These are phyloP conservation scores for Erysiphe pulchra DNA, from an alignment of 2,329 filamentous ascomycete species.

Conservation along the genomic window DNA sequence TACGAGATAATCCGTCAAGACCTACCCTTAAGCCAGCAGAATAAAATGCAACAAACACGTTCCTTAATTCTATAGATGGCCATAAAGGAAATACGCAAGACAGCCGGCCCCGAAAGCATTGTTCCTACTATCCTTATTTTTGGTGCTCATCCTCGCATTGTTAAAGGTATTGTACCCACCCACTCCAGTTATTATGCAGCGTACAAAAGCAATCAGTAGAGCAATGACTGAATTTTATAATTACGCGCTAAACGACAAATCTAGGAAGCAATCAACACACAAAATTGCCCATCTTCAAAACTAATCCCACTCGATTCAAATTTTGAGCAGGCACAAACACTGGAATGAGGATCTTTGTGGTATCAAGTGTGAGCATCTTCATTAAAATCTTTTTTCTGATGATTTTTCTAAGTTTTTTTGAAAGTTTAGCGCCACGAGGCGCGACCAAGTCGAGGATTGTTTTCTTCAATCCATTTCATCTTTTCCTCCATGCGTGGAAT, in stretches of 20 bases:
- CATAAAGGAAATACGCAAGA: not conserved
- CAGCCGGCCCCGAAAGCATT: not conserved
- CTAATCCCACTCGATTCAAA: not conserved
- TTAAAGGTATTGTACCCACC: not conserved
- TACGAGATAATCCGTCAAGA: not conserved
- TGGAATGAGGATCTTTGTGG: too few species aligned
- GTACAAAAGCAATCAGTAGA: conserved; percentile 1
- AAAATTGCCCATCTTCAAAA: not conserved
- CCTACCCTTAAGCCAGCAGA: not conserved
- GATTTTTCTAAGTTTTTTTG: too few species aligned
- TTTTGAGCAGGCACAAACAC: too few species aligned
- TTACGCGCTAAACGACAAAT: not conserved
- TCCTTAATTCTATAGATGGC: not conserved
- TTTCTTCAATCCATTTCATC: too few species aligned
- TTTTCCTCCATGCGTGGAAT: too few species aligned
- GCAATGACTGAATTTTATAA: conserved; percentile 1
- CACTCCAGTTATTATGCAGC: not conserved
- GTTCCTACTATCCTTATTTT: not conserved
- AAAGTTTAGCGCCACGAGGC: too few species aligned
- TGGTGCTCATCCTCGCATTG: not conserved
- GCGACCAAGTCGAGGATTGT: too few species aligned
- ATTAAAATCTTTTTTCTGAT: too few species aligned
- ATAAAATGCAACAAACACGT: too few species aligned
- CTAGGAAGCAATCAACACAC: conserved; percentile 1
- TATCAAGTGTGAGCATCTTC: too few species aligned